Evolutionary conservation across 371 early-diverging fungal genomes (phyloP).

Genomic region (Mucor piriformis): DNA sequence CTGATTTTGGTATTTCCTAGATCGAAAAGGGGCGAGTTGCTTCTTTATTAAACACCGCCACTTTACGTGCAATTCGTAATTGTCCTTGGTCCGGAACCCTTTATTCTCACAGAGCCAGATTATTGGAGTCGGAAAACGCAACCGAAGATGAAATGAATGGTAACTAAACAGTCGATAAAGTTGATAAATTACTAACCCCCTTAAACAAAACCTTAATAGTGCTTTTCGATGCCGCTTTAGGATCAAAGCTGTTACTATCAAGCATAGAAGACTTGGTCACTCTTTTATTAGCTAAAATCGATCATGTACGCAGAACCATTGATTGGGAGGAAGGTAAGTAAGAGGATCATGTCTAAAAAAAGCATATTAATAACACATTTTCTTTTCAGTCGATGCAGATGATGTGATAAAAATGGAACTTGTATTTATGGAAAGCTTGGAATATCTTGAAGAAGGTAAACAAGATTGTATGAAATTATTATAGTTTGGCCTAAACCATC

Average conservation of each 20-base stretch:
- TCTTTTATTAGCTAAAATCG: slow-evolving; percentile 40
- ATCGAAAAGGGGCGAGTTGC: slow-evolving; percentile 31
- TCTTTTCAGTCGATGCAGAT: slow-evolving; percentile 25
- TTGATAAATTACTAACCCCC: neutral
- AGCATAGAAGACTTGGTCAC: slow-evolving; percentile 52
- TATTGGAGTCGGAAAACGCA: slow-evolving; percentile 27
- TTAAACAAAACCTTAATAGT: slow-evolving; percentile 21
- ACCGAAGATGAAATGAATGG: slow-evolving; percentile 26
- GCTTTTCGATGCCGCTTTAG: slow-evolving; percentile 39
- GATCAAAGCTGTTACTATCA: slow-evolving; percentile 26
- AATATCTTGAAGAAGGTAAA: slow-evolving; percentile 37
- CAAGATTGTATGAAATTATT: neutral
- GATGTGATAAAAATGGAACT: slow-evolving; percentile 29
- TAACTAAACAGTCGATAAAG: slow-evolving; percentile 11
- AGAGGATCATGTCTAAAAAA: neutral
- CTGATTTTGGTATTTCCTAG: neutral
- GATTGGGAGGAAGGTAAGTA: slow-evolving; percentile 49
- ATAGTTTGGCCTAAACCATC: neutral
- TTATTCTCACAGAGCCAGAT: slow-evolving; percentile 54
- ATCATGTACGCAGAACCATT: slow-evolving; percentile 36
- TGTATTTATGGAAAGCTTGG: slow-evolving; percentile 40
- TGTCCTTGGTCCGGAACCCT: slow-evolving; percentile 73
- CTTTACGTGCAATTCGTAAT: slow-evolving; percentile 62
- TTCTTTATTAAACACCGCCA: slow-evolving; percentile 26
- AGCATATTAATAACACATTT: neutral